Percentiles rank a stretch among this genome's conserved stretches.
These are phyloP conservation scores for Paecilomyces dactylethromorphus DNA, from an alignment of 2,329 filamentous ascomycete genomes.

Conservation along the genomic window DNA sequence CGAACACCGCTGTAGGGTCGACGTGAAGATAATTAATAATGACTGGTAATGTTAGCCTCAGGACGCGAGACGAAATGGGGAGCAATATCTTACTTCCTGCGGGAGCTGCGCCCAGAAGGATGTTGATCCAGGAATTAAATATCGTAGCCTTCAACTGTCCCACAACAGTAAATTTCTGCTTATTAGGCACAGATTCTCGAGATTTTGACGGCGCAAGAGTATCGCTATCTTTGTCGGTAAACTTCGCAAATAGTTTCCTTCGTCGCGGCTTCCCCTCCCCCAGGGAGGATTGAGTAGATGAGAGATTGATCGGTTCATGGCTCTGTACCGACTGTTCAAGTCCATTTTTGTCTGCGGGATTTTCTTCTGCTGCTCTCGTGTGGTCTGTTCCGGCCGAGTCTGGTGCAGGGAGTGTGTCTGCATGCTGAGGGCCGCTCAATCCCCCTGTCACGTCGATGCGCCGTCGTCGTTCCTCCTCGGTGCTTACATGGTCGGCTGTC, in stretches of 20 bases:
- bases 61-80: background rate
- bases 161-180: background rate
- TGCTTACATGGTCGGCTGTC: background rate
- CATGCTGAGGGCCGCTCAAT: background rate
- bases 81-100: constrained; percentile 50
- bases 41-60: constrained; percentile 31
- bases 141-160: background rate
- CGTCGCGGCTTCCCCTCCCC: background rate
- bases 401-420: background rate
- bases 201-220: background rate
- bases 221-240: background rate
- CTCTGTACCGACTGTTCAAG: background rate
- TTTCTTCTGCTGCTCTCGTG: background rate
- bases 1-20: constrained; percentile 62
- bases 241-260: background rate
- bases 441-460: background rate
- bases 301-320: background rate
- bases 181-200: background rate
- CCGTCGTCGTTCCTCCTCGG: background rate
- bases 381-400: background rate
- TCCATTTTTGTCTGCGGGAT: background rate
- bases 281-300: background rate
- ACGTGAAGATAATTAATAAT: constrained; percentile 60
- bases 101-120: constrained; percentile 71
- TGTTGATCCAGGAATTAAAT: constrained; percentile 63